Evolutionary conservation across 2,329 filamentous ascomycete species (phyloP).

Genomic region (Rugonectria rugulosa): DNA sequence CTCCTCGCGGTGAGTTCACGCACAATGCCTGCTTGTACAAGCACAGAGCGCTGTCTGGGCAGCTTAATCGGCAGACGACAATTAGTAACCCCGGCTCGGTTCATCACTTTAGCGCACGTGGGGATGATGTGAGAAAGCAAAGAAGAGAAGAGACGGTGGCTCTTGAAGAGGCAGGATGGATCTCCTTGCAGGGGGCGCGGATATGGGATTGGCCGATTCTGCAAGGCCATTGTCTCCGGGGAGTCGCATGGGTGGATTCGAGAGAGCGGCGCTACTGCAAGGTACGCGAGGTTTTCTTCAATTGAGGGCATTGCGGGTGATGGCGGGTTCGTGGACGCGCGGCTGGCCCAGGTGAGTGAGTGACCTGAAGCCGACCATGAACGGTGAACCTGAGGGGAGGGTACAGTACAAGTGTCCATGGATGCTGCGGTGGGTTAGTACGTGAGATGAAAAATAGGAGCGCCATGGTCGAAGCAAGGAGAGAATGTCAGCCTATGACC

Average conservation of each 20-base stretch:
- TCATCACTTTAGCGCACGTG: constrained; percentile 2
- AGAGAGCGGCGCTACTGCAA: neutral
- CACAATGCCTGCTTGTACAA: too few species aligned
- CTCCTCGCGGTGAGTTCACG: too few species aligned
- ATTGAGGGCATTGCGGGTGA: neutral
- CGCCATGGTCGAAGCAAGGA: too few species aligned
- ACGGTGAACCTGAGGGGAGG: constrained; percentile 24
- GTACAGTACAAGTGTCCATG: too few species aligned
- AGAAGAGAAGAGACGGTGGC: neutral
- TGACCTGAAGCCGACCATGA: constrained; percentile 30
- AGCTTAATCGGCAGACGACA: neutral
- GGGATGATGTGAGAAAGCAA: neutral
- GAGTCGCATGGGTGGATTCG: constrained; percentile 1
- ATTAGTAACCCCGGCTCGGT: neutral
- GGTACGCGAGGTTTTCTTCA: neutral
- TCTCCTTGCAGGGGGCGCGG: constrained; percentile 34
- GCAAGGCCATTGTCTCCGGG: constrained; percentile 10
- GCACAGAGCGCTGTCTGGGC: too few species aligned
- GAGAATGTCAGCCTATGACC: too few species aligned
- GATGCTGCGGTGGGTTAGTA: constrained; percentile 27
- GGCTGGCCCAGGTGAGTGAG: constrained; percentile 9
- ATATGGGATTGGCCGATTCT: constrained; percentile 19
- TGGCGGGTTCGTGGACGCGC: constrained; percentile 1
- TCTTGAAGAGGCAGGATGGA: neutral
- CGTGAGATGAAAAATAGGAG: too few species aligned